Percentiles rank a stretch among this genome's conserved stretches.
phyloP scores from a whole-genome alignment of 2,329 filamentous ascomycete genomes.

The Dothistroma pini region DNA sequence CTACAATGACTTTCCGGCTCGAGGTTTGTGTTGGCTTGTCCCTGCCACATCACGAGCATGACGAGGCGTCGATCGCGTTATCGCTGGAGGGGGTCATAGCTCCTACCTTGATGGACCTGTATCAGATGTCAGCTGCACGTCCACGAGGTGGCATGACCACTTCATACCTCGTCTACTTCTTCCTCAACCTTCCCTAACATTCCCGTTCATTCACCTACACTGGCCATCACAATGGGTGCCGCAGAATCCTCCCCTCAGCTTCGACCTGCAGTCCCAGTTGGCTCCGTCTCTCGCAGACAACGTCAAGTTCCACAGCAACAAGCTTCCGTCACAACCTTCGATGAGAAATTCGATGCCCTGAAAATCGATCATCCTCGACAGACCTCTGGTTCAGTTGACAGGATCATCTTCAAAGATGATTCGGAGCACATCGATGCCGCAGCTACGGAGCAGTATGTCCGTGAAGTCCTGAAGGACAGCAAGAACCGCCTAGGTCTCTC shows the following conservation, averaged over 20 bases:
- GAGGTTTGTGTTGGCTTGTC: background rate
- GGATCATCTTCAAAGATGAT: conserved; percentile 22
- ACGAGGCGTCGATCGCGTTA: background rate
- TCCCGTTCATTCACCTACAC: background rate
- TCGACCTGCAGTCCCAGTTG: background rate
- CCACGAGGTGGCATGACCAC: conserved; percentile 2
- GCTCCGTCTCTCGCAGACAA: conserved; percentile 16
- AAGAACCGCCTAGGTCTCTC: conserved; percentile 69
- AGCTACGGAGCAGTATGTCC: conserved; percentile 32
- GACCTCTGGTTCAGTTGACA: conserved; percentile 3
- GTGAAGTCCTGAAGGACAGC: conserved; percentile 33
- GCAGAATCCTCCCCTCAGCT: conserved; percentile 23
- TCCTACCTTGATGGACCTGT: conserved; percentile 13
- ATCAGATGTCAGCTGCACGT: conserved; percentile 2
- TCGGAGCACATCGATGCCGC: conserved; percentile 30
- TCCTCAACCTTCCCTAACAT: background rate
- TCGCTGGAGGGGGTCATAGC: background rate
- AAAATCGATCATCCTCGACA: conserved; percentile 26
- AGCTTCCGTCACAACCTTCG: conserved; percentile 23
- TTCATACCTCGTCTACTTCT: background rate
- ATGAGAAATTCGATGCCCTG: conserved; percentile 37
- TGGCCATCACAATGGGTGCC: conserved; percentile 21
- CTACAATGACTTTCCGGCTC: background rate
- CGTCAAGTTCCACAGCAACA: conserved; percentile 13
- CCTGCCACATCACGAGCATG: background rate